Conservation (phyloP, 192 early-diverging fungal species). For the Coemansia sp. region DNA sequence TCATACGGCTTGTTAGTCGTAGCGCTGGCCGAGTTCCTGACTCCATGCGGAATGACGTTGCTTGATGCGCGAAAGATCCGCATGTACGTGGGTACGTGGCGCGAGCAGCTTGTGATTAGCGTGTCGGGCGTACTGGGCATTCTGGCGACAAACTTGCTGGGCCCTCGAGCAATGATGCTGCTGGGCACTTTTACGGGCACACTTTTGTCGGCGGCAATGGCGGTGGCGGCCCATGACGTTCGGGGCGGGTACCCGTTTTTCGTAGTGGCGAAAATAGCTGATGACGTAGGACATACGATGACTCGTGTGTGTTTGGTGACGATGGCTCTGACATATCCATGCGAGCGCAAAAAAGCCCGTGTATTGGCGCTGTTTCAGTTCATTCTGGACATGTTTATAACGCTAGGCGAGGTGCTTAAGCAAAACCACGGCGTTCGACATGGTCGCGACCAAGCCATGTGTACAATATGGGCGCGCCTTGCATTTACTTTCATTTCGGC, state of each 20-base stretch:
- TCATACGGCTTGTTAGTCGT: slow-evolving; percentile 9
- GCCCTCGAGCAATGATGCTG: slow-evolving; percentile 10
- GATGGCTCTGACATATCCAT: slow-evolving; percentile 21
- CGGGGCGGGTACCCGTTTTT: slow-evolving; percentile 6
- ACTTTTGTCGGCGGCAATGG: background rate
- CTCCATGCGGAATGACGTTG: slow-evolving; percentile 8
- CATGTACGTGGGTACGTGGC: slow-evolving; percentile 17
- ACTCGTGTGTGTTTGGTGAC: slow-evolving; percentile 14
- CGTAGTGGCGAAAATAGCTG: background rate
- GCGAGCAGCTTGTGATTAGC: slow-evolving; percentile 7
- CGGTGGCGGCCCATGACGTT: background rate
- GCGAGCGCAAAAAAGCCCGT: slow-evolving; percentile 25
- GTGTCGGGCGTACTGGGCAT: slow-evolving; percentile 10
- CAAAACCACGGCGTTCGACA: background rate
- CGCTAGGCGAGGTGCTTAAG: slow-evolving; percentile 13
- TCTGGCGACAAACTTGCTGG: slow-evolving; percentile 12
- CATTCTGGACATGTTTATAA: slow-evolving; percentile 17
- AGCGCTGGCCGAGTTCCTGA: slow-evolving; percentile 6
- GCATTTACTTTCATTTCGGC: background rate
- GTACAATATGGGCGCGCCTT: slow-evolving; percentile 11
- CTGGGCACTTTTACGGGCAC: slow-evolving; percentile 2
- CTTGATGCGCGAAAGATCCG: background rate
- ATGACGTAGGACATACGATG: slow-evolving; percentile 13
- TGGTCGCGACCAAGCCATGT: background rate
- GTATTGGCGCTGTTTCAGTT: slow-evolving; percentile 22